Evolutionary conservation across 208 protist species (phyloP).

Genomic region (Trypanosoma lewisi): DNA sequence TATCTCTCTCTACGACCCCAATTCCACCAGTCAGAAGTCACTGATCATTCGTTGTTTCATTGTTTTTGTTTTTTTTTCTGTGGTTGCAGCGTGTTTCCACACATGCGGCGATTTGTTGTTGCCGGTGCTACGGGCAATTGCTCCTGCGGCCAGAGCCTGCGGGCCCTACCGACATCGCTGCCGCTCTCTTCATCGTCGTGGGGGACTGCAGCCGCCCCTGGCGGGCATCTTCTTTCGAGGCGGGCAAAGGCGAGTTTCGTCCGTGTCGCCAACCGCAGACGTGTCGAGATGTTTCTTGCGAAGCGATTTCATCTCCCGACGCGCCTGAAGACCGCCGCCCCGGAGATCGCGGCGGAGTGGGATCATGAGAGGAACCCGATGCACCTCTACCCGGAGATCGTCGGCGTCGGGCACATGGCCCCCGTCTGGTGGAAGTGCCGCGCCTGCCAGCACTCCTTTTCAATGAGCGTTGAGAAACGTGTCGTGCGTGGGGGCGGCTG

Average conservation of each 20-base stretch:
- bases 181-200: neutral
- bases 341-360: constrained; percentile 88
- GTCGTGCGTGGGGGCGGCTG: constrained; percentile 82
- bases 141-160: neutral
- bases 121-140: neutral
- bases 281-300: constrained; percentile 82
- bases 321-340: constrained; percentile 76
- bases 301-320: constrained; percentile 85
- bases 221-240: neutral
- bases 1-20: no score
- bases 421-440: constrained; percentile 80
- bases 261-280: constrained; percentile 77
- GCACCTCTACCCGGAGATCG: constrained; percentile 83
- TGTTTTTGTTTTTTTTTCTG: constrained; percentile 6
- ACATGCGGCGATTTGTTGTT: constrained; percentile 13
- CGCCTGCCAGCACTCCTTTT: constrained; percentile 47
- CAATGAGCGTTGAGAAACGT: constrained; percentile 90
- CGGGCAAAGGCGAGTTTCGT: constrained; percentile 43
- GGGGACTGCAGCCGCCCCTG: neutral
- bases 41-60: constrained; percentile 7
- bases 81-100: neutral
- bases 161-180: neutral
- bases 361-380: constrained; percentile 79
- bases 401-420: constrained; percentile 74
- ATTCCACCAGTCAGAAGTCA: no score